Conservation (phyloP, 805 yeast genomes). For the Teunomyces atbi region DNA sequence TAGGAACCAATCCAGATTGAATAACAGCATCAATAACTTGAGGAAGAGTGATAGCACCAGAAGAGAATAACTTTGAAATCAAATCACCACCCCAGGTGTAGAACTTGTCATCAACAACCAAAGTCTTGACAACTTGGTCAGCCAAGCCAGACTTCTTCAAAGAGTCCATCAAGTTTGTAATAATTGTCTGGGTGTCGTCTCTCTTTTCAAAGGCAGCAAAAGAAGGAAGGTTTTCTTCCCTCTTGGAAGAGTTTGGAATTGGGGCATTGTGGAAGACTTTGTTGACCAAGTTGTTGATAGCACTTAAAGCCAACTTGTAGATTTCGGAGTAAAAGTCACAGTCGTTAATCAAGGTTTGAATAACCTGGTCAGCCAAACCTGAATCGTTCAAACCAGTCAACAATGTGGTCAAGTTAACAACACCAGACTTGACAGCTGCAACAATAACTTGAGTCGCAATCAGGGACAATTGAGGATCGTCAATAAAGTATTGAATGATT, state of each 20-base stretch:
- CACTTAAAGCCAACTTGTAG: slow-evolving; percentile 32
- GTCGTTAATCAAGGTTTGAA: slow-evolving; percentile 33
- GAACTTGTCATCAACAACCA: slow-evolving; percentile 37
- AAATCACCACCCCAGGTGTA: slow-evolving; percentile 39
- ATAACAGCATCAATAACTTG: slow-evolving; percentile 28
- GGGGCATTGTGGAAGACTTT: background rate
- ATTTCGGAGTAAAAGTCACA: slow-evolving; percentile 40
- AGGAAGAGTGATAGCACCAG: slow-evolving; percentile 26
- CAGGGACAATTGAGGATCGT: slow-evolving; percentile 29
- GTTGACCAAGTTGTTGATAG: slow-evolving; percentile 29
- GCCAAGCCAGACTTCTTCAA: slow-evolving; percentile 45
- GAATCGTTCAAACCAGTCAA: slow-evolving; percentile 40
- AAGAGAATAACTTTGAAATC: slow-evolving; percentile 28
- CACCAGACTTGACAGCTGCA: slow-evolving; percentile 29
- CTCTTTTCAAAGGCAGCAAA: slow-evolving; percentile 6
- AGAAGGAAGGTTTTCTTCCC: slow-evolving; percentile 13
- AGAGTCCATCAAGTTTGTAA: slow-evolving; percentile 41
- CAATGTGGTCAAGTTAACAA: slow-evolving; percentile 34
- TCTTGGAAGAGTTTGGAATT: slow-evolving; percentile 13
- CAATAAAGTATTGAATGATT: slow-evolving; percentile 32
- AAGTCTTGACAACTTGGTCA: slow-evolving; percentile 33
- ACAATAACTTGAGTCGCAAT: slow-evolving; percentile 28
- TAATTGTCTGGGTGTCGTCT: slow-evolving; percentile 6
- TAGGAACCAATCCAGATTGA: slow-evolving; percentile 38
- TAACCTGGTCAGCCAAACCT: slow-evolving; percentile 39